These are phyloP conservation scores for Metrosideros polymorpha DNA, from an alignment of 441 rosid genomes.

Conservation along the genomic window DNA sequence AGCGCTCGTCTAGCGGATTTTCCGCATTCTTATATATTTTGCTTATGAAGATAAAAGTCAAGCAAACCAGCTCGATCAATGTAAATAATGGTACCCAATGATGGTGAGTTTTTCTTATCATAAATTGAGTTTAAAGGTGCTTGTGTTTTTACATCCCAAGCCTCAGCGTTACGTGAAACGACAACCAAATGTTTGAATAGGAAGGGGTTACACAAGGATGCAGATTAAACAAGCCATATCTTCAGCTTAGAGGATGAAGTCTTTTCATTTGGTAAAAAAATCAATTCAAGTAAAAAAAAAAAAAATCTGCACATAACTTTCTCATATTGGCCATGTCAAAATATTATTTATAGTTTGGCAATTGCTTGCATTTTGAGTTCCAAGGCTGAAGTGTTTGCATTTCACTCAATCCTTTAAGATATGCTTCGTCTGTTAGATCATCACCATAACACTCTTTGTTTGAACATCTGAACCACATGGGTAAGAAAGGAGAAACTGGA, in stretches of 20 bases:
- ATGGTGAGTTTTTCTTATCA: not conserved
- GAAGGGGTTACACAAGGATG: not conserved
- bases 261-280: not conserved
- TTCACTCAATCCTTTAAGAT: not conserved
- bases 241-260: not conserved
- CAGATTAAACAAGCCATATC: not conserved
- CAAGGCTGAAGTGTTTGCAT: not conserved
- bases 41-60: not conserved
- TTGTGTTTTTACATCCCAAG: not conserved
- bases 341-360: not conserved
- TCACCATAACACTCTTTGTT: not conserved
- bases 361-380: not conserved
- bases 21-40: not conserved
- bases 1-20: not conserved
- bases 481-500: not conserved
- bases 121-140: not conserved
- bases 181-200: not conserved
- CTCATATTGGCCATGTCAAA: not conserved
- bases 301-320: not conserved
- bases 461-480: not conserved
- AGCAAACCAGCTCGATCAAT: not conserved
- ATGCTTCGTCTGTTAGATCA: not conserved
- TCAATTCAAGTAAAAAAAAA: too few species aligned
- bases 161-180: not conserved
- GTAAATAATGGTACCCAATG: not conserved